phyloP scores from a whole-genome alignment of 345 rosid species.

The Salix purpurea region DNA sequence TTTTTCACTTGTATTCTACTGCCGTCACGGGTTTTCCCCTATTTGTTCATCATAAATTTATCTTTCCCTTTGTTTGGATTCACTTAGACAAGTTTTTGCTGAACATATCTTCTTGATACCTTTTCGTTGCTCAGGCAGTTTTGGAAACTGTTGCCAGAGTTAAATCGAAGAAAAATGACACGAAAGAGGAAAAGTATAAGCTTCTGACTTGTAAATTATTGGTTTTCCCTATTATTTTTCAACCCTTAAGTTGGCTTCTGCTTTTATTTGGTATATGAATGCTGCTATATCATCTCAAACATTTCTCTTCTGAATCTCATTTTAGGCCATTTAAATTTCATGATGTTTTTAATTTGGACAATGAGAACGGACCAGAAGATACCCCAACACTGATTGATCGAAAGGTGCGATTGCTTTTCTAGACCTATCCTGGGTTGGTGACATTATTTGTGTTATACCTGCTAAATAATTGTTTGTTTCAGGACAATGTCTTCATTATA shows the following conservation, averaged over 20 bases:
- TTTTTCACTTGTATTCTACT: background rate
- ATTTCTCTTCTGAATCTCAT: constrained; percentile 17
- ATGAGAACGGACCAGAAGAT: constrained; percentile 80
- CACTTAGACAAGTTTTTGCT: background rate
- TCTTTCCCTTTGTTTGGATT: background rate
- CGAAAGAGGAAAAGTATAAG: constrained; percentile 83
- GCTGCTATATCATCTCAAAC: background rate
- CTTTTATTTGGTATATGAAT: background rate
- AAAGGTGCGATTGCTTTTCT: constrained; percentile 43
- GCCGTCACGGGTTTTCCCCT: background rate
- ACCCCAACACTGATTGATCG: constrained; percentile 87
- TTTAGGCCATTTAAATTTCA: constrained; percentile 78
- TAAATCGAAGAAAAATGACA: constrained; percentile 78
- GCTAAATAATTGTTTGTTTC: constrained; percentile 13
- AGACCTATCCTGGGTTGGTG: constrained; percentile 5
- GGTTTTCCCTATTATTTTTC: constrained; percentile 2
- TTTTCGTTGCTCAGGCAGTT: constrained; percentile 57
- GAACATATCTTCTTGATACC: background rate
- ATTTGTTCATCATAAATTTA: background rate
- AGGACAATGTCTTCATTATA: constrained; percentile 96
- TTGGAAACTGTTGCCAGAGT: constrained; percentile 89
- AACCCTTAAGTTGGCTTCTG: background rate
- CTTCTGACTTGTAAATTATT: constrained; percentile 10
- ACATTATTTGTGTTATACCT: background rate
- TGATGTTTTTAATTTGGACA: constrained; percentile 77